Conservation (phyloP, 768 basidiomycete species). For the Cyclocybe aegerita region DNA sequence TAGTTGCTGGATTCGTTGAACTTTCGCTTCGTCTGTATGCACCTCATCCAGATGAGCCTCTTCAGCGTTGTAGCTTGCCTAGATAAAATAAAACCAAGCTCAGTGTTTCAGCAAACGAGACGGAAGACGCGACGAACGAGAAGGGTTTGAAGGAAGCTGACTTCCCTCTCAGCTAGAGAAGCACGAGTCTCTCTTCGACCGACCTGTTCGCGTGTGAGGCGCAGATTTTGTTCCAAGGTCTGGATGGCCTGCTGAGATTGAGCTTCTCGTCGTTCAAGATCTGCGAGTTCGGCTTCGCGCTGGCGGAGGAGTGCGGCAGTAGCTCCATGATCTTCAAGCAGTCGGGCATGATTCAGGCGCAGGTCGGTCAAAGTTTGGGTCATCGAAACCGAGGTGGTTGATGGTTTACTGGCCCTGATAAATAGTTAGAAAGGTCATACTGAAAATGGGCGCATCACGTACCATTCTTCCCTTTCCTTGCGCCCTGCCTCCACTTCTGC, state of each 20-base stretch:
- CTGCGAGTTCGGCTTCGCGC: constrained; percentile 52
- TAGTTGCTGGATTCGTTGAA: constrained; percentile 50
- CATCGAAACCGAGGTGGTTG: constrained; percentile 51
- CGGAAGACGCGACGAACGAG: constrained; percentile 43
- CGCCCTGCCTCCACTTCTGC: constrained; percentile 64
- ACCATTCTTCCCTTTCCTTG: constrained; percentile 61
- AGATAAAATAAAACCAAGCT: background rate
- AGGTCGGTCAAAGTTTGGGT: constrained; percentile 59
- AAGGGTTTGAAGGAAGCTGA: constrained; percentile 67
- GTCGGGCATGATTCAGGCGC: constrained; percentile 58
- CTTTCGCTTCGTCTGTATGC: constrained; percentile 34
- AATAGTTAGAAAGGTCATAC: background rate
- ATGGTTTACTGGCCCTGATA: constrained; percentile 37
- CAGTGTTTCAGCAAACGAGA: background rate
- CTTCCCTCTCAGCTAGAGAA: constrained; percentile 51
- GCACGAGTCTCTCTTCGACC: constrained; percentile 28
- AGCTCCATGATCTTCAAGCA: constrained; percentile 69
- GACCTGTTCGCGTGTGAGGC: constrained; percentile 36
- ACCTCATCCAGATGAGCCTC: constrained; percentile 36
- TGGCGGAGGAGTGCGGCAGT: constrained; percentile 50
- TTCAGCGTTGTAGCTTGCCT: constrained; percentile 69
- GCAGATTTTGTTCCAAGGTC: constrained; percentile 34
- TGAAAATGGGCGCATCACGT: constrained; percentile 11
- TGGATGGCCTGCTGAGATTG: constrained; percentile 34
- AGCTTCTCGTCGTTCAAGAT: constrained; percentile 32